phyloP scores from a whole-genome alignment of 805 yeast genomes.

The Yarrowia sp. region DNA sequence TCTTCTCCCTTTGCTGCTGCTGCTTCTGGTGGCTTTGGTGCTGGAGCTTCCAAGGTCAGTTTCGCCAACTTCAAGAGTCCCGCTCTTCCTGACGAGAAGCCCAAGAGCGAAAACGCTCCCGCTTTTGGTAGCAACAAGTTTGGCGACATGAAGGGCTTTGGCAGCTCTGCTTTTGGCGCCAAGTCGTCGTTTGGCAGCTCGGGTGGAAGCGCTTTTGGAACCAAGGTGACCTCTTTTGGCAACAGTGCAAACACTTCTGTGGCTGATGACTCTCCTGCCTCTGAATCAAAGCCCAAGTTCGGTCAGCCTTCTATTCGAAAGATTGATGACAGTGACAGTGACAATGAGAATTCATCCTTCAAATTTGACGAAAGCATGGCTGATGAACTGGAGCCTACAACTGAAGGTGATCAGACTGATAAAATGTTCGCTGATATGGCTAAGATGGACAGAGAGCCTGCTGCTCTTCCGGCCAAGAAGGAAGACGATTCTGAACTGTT shows the following conservation, averaged over 20 bases:
- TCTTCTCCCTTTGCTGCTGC: constrained; percentile 19
- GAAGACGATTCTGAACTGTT: constrained; percentile 10
- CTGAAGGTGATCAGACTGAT: constrained; percentile 22
- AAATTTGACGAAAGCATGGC: constrained; percentile 26
- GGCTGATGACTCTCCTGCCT: constrained; percentile 1
- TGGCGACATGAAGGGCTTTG: constrained; percentile 1
- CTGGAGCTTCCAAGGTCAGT: constrained; percentile 30
- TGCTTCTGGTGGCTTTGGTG: background rate
- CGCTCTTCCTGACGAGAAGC: constrained; percentile 8
- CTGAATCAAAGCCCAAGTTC: background rate
- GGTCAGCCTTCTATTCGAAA: background rate
- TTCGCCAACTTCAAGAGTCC: constrained; percentile 17
- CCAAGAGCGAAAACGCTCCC: constrained; percentile 26
- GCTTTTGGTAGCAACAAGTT: constrained; percentile 26
- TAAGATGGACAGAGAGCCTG: background rate
- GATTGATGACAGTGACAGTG: constrained; percentile 23
- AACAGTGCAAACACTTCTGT: background rate
- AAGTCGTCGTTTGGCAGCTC: constrained; percentile 13
- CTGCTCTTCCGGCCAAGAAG: background rate
- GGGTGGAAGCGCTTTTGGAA: background rate
- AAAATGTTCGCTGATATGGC: background rate
- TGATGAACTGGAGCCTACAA: constrained; percentile 35
- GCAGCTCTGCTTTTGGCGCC: background rate
- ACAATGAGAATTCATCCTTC: constrained; percentile 22
- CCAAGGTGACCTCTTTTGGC: constrained; percentile 12